A percentile compares a stretch with the other conserved stretches of the same genome.
Evolutionary conservation across 2,329 filamentous ascomycete species (phyloP).

Genomic region (Aspergillus felis): DNA sequence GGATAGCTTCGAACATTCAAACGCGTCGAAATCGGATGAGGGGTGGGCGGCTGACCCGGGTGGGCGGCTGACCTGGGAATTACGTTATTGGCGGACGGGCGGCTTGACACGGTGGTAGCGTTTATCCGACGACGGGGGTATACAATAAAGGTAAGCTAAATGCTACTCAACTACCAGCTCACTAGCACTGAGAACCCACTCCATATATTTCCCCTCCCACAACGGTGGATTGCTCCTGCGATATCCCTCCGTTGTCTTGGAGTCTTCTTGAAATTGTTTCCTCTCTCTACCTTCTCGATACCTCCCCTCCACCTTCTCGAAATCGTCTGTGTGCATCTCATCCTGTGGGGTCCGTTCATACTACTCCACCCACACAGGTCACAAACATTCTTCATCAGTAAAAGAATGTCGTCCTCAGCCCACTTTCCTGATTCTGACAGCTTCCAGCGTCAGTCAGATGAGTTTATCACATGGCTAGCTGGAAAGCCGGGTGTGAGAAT

Average conservation of each 20-base stretch:
- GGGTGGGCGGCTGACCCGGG: no score
- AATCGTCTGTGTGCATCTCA: not conserved
- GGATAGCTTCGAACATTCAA: no score
- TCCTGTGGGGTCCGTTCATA: not conserved
- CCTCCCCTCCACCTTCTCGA: no score
- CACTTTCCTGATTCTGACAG: constrained; percentile 33
- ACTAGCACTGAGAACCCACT: constrained; percentile 2
- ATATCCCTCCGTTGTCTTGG: not conserved
- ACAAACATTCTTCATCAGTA: constrained; percentile 4
- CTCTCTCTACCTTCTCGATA: not conserved
- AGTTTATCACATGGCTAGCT: constrained; percentile 57
- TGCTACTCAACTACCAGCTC: constrained; percentile 7
- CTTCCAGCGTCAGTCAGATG: constrained; percentile 46
- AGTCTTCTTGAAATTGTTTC: not conserved
- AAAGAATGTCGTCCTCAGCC: constrained; percentile 31
- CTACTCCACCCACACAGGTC: not conserved
- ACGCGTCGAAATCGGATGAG: no score
- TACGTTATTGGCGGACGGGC: constrained; percentile 21
- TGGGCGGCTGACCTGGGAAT: no score
- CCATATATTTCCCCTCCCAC: constrained; percentile 10
- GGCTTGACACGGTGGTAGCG: constrained; percentile 13
- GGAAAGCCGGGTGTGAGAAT: constrained; percentile 50
- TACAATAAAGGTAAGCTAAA: constrained; percentile 9
- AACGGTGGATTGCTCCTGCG: not conserved
- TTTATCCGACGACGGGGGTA: constrained; percentile 24